phyloP scores from a whole-genome alignment of 257 asterid species.

The Ilex aquifolium region DNA sequence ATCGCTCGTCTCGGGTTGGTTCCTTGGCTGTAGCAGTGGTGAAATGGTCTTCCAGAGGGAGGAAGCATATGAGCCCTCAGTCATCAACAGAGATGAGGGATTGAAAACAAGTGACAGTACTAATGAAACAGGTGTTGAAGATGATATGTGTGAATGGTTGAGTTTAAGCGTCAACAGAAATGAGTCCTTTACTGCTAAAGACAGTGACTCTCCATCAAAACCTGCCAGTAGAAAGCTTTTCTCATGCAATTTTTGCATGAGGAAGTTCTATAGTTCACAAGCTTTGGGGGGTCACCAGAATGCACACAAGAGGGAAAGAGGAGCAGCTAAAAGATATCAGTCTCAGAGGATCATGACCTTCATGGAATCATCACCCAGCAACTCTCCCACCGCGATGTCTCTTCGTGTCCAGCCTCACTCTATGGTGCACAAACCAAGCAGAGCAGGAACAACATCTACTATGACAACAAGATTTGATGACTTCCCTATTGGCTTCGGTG shows the following conservation, averaged over 20 bases:
- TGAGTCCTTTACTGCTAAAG: background rate
- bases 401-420: slow-evolving; percentile 15
- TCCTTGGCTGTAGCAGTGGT: background rate
- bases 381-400: background rate
- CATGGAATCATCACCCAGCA: no score
- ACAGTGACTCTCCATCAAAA: background rate
- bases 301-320: slow-evolving; percentile 23
- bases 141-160: slow-evolving; percentile 9
- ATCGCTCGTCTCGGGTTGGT: no score
- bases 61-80: background rate
- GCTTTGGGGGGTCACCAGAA: slow-evolving; percentile 25
- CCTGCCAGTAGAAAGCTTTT: background rate
- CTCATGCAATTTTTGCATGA: slow-evolving; percentile 17
- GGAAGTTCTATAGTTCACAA: slow-evolving; percentile 19
- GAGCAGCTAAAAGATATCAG: slow-evolving; percentile 12
- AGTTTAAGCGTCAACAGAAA: slow-evolving; percentile 9
- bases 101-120: background rate
- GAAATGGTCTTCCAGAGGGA: slow-evolving; percentile 6
- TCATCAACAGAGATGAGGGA: no score
- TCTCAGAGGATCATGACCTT: background rate
- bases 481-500: slow-evolving; percentile 1
- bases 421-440: slow-evolving; percentile 3
- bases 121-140: background rate
- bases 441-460: background rate
- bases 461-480: slow-evolving; percentile 1